A percentile compares a stretch with the other conserved stretches of the same genome.
phyloP scores from a whole-genome alignment of 2,329 filamentous ascomycete species.

The Fusarium sp. region DNA sequence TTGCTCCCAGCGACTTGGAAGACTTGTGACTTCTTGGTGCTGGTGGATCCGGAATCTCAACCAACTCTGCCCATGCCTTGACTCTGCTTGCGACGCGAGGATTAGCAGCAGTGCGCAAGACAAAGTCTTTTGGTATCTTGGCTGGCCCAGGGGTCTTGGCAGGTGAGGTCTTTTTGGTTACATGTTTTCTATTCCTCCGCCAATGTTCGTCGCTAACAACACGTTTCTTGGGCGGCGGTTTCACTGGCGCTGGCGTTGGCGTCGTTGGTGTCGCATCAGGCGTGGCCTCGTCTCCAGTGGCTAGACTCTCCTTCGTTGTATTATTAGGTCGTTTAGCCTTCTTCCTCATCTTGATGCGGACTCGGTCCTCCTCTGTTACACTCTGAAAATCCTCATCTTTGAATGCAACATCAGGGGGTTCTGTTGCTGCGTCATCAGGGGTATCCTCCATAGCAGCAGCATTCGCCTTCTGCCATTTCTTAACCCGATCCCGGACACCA shows the following conservation, averaged over 20 bases:
- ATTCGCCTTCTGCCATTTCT: conserved; percentile 85
- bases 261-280: conserved; percentile 35
- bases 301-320: conserved; percentile 46
- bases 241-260: conserved; percentile 45
- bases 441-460: conserved; percentile 72
- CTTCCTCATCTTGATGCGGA: conserved; percentile 68
- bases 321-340: conserved; percentile 57
- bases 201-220: conserved; percentile 95
- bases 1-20: conserved; percentile 54
- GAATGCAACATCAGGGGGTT: conserved; percentile 72
- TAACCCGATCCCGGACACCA: conserved; percentile 82
- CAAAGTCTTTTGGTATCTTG: conserved; percentile 70
- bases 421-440: conserved; percentile 66
- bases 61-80: conserved; percentile 70
- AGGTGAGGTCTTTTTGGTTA: conserved; percentile 59
- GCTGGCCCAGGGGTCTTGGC: conserved; percentile 47
- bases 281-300: conserved; percentile 42
- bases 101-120: conserved; percentile 66
- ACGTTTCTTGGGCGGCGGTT: conserved; percentile 84
- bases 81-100: conserved; percentile 71
- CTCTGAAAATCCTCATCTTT: conserved; percentile 69
- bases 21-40: conserved; percentile 55
- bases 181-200: conserved; percentile 72
- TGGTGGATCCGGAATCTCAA: conserved; percentile 63
- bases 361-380: conserved; percentile 71